Conservation (phyloP, 768 basidiomycete species). For the Fomitopsis pulvina region DNA sequence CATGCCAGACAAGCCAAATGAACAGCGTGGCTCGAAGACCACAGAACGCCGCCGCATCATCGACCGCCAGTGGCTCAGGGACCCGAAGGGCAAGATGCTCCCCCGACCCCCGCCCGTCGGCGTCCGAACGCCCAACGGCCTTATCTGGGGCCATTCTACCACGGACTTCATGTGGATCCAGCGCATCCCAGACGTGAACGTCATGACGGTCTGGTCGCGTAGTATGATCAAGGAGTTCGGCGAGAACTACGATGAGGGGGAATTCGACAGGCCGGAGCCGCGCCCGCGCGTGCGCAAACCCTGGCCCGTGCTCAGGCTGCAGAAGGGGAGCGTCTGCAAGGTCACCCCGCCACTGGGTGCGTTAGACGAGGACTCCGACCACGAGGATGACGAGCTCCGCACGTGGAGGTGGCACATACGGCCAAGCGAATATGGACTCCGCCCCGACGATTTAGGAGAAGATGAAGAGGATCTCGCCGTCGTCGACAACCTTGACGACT, state of each 20-base stretch:
- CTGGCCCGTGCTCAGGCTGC: conserved; percentile 19
- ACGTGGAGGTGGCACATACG: not conserved
- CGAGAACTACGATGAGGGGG: conserved; percentile 21
- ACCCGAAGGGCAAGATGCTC: conserved; percentile 12
- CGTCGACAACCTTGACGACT: not conserved
- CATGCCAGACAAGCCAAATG: not conserved
- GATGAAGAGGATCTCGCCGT: not conserved
- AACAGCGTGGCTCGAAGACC: not conserved
- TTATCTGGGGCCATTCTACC: conserved; percentile 11
- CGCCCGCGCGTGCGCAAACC: conserved; percentile 16
- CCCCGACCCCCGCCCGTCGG: conserved; percentile 5
- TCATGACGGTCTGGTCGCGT: conserved; percentile 27
- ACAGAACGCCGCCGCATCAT: conserved; percentile 1
- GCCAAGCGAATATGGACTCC: too few species aligned
- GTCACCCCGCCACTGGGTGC: conserved; percentile 5
- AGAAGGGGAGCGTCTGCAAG: not conserved
- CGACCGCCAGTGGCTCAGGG: conserved; percentile 12
- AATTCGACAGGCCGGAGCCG: conserved; percentile 13
- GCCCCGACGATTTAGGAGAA: too few species aligned
- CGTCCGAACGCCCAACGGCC: conserved; percentile 11
- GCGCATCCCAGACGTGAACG: conserved; percentile 12
- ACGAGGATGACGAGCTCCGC: conserved; percentile 7
- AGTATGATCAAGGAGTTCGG: conserved; percentile 28
- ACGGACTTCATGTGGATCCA: conserved; percentile 10
- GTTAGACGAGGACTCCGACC: conserved; percentile 15